These are phyloP conservation scores for Annona squamosa DNA, from an alignment of 164 flowering plant species.

Conservation along the genomic window DNA sequence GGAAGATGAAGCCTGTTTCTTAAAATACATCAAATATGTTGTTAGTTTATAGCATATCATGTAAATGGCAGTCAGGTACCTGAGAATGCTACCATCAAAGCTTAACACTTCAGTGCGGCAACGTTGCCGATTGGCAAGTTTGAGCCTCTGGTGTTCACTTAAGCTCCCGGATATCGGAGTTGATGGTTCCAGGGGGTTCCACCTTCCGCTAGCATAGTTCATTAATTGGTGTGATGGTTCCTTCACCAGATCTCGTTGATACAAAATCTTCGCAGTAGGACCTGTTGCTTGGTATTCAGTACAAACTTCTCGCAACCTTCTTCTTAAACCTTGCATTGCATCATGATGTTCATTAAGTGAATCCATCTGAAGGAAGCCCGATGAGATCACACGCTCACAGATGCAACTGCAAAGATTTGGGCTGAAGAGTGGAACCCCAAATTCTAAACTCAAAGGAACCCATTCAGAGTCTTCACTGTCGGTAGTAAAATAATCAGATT, in stretches of 20 bases:
- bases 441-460: slow-evolving; percentile 89
- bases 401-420: slow-evolving; percentile 77
- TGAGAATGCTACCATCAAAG: slow-evolving; percentile 92
- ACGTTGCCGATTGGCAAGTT: slow-evolving; percentile 75
- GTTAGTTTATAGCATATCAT: background rate
- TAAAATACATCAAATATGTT: background rate
- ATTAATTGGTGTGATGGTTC: slow-evolving; percentile 48
- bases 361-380: slow-evolving; percentile 77
- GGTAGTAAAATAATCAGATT: slow-evolving; percentile 40
- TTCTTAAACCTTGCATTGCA: slow-evolving; percentile 74
- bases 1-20: background rate
- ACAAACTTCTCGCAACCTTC: slow-evolving; percentile 72
- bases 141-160: slow-evolving; percentile 70
- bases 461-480: slow-evolving; percentile 74
- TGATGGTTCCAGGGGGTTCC: slow-evolving; percentile 93
- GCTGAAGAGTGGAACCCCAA: slow-evolving; percentile 90
- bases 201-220: slow-evolving; percentile 93
- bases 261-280: slow-evolving; percentile 74
- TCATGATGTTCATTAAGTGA: slow-evolving; percentile 63
- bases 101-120: slow-evolving; percentile 80
- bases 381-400: slow-evolving; percentile 70
- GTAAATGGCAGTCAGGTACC: slow-evolving; percentile 31
- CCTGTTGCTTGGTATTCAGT: slow-evolving; percentile 85
- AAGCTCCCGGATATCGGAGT: slow-evolving; percentile 79
- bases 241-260: slow-evolving; percentile 63